Evolutionary conservation across 371 early-diverging fungal species (phyloP).

Genomic region (Syncephalastrum contaminatum): DNA sequence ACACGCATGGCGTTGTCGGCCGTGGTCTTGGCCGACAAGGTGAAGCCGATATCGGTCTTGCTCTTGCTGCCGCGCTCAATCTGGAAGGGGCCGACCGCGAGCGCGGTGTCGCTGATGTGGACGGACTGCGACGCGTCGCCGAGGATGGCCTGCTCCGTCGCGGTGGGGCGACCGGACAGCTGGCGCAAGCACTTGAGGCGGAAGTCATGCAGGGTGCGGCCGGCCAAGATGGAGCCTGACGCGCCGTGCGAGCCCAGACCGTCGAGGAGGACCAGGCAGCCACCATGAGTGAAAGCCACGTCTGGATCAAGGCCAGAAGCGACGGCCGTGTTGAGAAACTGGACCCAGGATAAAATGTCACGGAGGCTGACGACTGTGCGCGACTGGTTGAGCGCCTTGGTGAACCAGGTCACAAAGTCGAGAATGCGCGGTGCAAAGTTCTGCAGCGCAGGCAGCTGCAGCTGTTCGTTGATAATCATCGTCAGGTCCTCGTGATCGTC

Average conservation of each 20-base stretch:
- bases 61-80: constrained; percentile 64
- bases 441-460: constrained; percentile 42
- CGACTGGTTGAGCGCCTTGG: constrained; percentile 43
- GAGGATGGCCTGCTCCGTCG: constrained; percentile 44
- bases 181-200: constrained; percentile 55
- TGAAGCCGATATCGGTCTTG: constrained; percentile 65
- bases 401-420: constrained; percentile 61
- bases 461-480: constrained; percentile 72
- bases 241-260: constrained; percentile 90
- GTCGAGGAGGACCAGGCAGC: constrained; percentile 91
- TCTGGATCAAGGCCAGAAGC: constrained; percentile 29
- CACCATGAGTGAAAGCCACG: constrained; percentile 87
- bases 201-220: constrained; percentile 44
- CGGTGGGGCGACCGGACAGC: constrained; percentile 30
- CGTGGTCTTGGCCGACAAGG: constrained; percentile 89
- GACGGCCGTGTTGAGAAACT: constrained; percentile 71
- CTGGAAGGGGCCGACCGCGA: constrained; percentile 79
- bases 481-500: constrained; percentile 77
- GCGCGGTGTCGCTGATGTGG: constrained; percentile 34
- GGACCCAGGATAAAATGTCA: constrained; percentile 93
- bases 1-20: constrained; percentile 88
- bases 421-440: constrained; percentile 44
- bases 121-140: constrained; percentile 45
- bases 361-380: constrained; percentile 74
- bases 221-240: constrained; percentile 63